Evolutionary conservation across 352 stramenopile species (phyloP).

Genomic region (Globisporangium nagaii): DNA sequence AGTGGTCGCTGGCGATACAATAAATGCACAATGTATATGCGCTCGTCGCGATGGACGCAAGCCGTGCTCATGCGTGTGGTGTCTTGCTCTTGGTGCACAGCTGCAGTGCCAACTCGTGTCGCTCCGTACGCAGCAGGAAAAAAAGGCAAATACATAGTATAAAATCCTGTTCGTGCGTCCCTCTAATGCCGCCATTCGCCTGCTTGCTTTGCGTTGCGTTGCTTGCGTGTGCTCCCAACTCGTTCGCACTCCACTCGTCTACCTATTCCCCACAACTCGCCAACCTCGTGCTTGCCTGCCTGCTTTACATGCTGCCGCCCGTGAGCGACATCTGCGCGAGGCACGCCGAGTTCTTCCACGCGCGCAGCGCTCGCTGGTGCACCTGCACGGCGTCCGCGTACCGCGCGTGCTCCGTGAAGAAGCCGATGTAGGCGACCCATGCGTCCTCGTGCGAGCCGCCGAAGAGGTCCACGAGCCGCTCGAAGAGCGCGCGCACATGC

Average conservation of each 20-base stretch:
- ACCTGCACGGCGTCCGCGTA: constrained; percentile 60
- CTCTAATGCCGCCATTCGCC: not conserved
- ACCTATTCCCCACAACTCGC: not conserved
- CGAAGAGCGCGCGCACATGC: constrained; percentile 62
- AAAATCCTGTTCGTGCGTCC: not conserved
- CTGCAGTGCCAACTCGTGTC: too few relatives aligned
- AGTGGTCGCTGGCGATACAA: constrained; percentile 2
- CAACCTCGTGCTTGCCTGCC: not conserved
- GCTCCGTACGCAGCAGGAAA: not conserved
- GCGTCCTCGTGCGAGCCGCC: constrained; percentile 48
- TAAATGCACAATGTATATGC: constrained; percentile 12
- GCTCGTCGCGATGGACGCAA: not conserved
- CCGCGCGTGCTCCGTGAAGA: constrained; percentile 30
- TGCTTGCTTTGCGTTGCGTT: not conserved
- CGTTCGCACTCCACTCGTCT: not conserved
- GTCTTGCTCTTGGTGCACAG: too few relatives aligned
- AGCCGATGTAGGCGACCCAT: constrained; percentile 72
- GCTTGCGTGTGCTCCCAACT: not conserved
- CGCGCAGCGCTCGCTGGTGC: constrained; percentile 60
- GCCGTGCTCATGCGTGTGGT: too few relatives aligned
- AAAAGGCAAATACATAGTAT: not conserved
- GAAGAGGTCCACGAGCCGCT: constrained; percentile 82
- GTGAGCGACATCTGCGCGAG: constrained; percentile 49
- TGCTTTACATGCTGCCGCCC: constrained; percentile 15
- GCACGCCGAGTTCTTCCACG: constrained; percentile 52